Base-by-base conservation (phyloP, 345 rosid species). In the Schrenkiella parvula region DNA sequence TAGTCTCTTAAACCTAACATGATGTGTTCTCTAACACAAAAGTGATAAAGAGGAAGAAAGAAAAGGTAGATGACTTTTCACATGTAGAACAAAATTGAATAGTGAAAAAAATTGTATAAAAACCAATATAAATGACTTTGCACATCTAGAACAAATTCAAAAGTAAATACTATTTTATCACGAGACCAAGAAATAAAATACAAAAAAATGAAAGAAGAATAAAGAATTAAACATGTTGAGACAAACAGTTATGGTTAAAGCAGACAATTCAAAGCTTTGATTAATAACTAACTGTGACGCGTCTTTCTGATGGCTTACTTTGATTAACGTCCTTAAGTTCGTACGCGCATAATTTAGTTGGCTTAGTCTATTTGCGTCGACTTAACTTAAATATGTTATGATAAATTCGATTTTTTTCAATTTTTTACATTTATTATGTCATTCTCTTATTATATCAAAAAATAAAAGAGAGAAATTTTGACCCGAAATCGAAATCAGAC, bases 281-380 rank as follows among this genome's bases (percentile, higher is more conserved):
- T 12, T 18, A 17, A 42, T 10, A 42, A 17, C 25, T 42, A 43
- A 28, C 28, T 15, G 53, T 42, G 3, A 43, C 67, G 54, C 54
- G 54, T 63, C 23, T 28, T 39, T 25, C 34, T 39, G 65, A 39
- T 38, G 11, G 54, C 41, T 63, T 29, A 4, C 32, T 29, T 35
- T 35, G 10, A 1, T 10, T 19, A 31, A 64, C 29, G 29, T 18
- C 68, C 56, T 32, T 47, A 8, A 13, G n/a, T 15, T 50, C 37
- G 23, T 37, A 66, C 70, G 59, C 70, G 50, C 50, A 52, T 51
- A 10, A 23, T 55, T 1, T n/a, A n/a, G 54, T 68, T 54, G 72
- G 53, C 53, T 55, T 41, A 42, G 72, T 68, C 64, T 21, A 55
- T 42, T 61, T 29, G 28, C 42, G 43, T 29, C 29, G 15, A 29